A percentile compares a stretch with the other conserved stretches of the same genome.
phyloP scores from a whole-genome alignment of 1,139 yeast species.

The Yamadazyma friedrichii region DNA sequence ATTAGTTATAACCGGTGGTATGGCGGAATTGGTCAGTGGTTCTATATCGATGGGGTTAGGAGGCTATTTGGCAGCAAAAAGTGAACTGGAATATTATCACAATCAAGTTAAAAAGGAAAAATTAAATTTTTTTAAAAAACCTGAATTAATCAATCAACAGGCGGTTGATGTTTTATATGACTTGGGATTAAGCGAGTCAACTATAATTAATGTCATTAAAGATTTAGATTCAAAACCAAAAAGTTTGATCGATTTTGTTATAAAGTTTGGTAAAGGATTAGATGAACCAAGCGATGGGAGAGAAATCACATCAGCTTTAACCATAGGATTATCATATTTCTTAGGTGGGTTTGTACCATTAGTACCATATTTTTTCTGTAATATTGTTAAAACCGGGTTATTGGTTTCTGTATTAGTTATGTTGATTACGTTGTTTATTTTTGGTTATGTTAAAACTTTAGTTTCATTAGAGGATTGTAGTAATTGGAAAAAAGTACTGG shows the following conservation, averaged over 20 bases:
- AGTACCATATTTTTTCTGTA: constrained; percentile 75
- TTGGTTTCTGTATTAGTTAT: constrained; percentile 74
- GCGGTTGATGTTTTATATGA: constrained; percentile 71
- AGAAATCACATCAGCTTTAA: constrained; percentile 71
- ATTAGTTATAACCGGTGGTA: constrained; percentile 80
- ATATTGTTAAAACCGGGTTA: constrained; percentile 73
- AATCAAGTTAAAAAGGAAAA: constrained; percentile 73
- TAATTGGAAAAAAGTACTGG: constrained; percentile 56
- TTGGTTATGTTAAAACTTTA: constrained; percentile 83
- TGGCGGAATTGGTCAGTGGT: constrained; percentile 81
- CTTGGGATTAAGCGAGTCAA: constrained; percentile 66
- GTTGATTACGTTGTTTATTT: constrained; percentile 80
- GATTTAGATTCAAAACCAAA: constrained; percentile 72
- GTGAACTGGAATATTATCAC: constrained; percentile 70
- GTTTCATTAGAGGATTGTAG: constrained; percentile 78
- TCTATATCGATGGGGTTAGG: constrained; percentile 87
- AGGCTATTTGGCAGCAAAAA: constrained; percentile 76
- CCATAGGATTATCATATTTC: constrained; percentile 74
- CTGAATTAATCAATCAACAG: constrained; percentile 61
- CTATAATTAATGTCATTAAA: constrained; percentile 61
- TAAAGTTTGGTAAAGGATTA: constrained; percentile 70
- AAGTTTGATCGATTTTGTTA: constrained; percentile 66
- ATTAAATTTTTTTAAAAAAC: constrained; percentile 62
- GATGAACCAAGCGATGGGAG: constrained; percentile 83
- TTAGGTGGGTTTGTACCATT: constrained; percentile 82